Percentiles rank a stretch among this genome's conserved stretches.
Conservation (phyloP, 768 basidiomycete species). For the Sarcodon sp. region DNA sequence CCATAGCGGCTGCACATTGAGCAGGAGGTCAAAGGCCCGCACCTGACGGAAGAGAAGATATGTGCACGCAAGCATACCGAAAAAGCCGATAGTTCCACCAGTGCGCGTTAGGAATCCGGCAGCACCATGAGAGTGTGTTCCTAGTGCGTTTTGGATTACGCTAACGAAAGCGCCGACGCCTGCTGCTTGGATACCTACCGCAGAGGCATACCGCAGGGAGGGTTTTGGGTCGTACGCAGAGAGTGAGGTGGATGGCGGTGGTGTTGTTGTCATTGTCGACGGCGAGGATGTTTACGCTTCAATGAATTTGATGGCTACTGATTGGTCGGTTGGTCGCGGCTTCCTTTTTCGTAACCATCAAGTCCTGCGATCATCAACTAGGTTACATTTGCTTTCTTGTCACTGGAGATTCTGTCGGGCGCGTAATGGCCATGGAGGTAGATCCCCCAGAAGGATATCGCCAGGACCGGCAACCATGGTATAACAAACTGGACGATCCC, state of each 20-base stretch:
- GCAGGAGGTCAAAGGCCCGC: neutral
- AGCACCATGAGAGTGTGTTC: conserved; percentile 65
- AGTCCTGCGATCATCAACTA: neutral
- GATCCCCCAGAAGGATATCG: too few relatives aligned
- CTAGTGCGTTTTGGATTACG: conserved; percentile 69
- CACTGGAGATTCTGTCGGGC: conserved; percentile 1
- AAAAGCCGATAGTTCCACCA: conserved; percentile 84
- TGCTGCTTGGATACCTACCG: conserved; percentile 49
- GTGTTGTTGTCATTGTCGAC: neutral
- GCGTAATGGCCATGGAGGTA: too few relatives aligned
- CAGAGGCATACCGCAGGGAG: conserved; percentile 40
- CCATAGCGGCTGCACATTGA: conserved; percentile 63
- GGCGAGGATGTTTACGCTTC: conserved; percentile 5
- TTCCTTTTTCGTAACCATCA: conserved; percentile 1
- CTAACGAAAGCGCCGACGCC: conserved; percentile 59
- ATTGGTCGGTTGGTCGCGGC: conserved; percentile 2
- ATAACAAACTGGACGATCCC: neutral
- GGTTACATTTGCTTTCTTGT: conserved; percentile 1
- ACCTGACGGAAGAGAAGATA: neutral
- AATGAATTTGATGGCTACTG: neutral
- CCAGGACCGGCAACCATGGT: neutral
- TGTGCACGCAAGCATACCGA: conserved; percentile 42
- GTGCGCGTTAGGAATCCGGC: conserved; percentile 80
- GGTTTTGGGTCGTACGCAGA: conserved; percentile 34
- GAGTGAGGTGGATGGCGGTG: conserved; percentile 4